phyloP scores from a whole-genome alignment of 345 rosid species.

The Populus alba region DNA sequence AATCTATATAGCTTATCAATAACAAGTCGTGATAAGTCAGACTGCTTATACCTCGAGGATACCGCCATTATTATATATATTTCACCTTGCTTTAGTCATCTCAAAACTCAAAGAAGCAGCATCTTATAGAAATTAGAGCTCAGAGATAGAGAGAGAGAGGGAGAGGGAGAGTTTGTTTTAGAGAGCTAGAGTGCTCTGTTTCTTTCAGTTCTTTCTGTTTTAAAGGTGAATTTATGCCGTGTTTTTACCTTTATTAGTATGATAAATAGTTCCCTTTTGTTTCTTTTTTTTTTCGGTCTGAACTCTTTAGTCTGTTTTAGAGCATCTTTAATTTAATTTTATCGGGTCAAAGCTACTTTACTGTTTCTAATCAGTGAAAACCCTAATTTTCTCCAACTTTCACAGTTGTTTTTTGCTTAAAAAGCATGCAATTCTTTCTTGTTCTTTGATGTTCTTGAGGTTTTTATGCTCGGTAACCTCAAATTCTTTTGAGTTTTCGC shows the following conservation, averaged over 20 bases:
- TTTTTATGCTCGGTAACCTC: neutral
- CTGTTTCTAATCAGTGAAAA: constrained; percentile 16
- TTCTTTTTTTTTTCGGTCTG: neutral
- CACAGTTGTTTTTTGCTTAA: neutral
- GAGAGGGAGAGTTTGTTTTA: neutral
- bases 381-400: constrained; percentile 14
- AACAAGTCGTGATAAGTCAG: neutral
- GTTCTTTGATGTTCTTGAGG: neutral
- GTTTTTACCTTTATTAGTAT: neutral
- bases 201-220: neutral
- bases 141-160: neutral
- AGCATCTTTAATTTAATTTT: constrained; percentile 18
- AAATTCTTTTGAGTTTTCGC: neutral
- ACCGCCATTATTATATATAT: constrained; percentile 17
- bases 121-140: constrained; percentile 15
- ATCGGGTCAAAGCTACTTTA: constrained; percentile 30
- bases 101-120: constrained; percentile 14
- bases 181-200: neutral
- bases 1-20: accelerated
- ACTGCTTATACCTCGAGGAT: neutral
- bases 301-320: constrained; percentile 6
- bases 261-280: neutral
- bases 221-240: constrained; percentile 10
- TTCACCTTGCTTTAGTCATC: neutral
- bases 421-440: neutral